Evolutionary conservation across 257 asterid genomes (phyloP).

Genomic region (Agastache rugosa): DNA sequence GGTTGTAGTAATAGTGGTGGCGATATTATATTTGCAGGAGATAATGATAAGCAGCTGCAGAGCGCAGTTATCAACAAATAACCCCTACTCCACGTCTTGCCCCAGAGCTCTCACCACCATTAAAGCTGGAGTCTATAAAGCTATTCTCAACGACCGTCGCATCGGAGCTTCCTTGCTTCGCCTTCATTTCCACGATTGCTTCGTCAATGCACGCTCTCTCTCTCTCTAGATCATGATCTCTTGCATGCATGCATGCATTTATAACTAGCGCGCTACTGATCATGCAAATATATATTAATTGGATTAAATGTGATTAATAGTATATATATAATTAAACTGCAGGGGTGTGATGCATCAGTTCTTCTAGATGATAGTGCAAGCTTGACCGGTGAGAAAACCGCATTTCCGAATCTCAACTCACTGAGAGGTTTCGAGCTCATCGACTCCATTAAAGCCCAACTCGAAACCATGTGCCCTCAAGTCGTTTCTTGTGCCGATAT

Average conservation of each 20-base stretch:
- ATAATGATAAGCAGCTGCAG: conserved; percentile 11
- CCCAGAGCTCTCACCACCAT: conserved; percentile 59
- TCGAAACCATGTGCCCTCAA: conserved; percentile 54
- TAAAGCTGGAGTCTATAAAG: conserved; percentile 39
- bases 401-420: conserved; percentile 51
- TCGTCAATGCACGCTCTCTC: conserved; percentile 59
- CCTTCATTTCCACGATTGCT: conserved; percentile 79
- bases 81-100: conserved; percentile 53
- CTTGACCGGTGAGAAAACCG: conserved; percentile 65
- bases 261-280: background rate
- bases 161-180: conserved; percentile 75
- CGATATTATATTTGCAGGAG: background rate
- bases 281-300: background rate
- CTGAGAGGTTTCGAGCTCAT: conserved; percentile 57
- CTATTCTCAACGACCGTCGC: conserved; percentile 60
- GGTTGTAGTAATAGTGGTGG: background rate
- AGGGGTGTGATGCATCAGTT: conserved; percentile 82
- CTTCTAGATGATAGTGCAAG: conserved; percentile 59
- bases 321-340: too few species aligned
- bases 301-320: background rate
- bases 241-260: background rate
- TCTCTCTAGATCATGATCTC: conserved; percentile 16
- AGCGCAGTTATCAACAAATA: conserved; percentile 41
- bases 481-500: conserved; percentile 73
- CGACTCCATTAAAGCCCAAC: conserved; percentile 54